Evolutionary conservation across 2,329 filamentous ascomycete genomes (phyloP).

Genomic region (Fusarium temperatum): DNA sequence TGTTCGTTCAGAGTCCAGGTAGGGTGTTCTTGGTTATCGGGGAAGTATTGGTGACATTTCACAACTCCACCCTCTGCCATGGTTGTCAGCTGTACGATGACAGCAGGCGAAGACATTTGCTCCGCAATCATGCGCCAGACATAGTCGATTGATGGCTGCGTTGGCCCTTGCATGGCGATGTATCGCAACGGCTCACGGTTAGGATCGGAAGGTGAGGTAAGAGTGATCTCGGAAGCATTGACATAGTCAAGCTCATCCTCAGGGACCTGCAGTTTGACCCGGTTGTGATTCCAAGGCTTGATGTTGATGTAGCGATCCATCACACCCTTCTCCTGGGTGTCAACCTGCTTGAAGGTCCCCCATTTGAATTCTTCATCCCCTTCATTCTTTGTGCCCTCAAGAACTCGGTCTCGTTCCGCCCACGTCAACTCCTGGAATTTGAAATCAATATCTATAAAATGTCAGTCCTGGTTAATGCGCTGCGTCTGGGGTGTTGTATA

Average conservation of each 20-base stretch:
- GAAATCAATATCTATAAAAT: conserved; percentile 54
- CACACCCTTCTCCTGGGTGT: conserved; percentile 41
- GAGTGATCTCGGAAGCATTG: conserved; percentile 78
- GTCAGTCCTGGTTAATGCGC: conserved; percentile 9
- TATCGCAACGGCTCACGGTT: conserved; percentile 64
- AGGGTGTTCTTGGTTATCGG: conserved; percentile 62
- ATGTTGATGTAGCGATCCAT: conserved; percentile 92
- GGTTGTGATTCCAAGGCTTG: conserved; percentile 87
- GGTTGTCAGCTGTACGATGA: conserved; percentile 95
- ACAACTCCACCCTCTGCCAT: conserved; percentile 80
- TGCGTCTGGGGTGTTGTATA: conserved; percentile 33
- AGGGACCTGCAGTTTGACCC: conserved; percentile 82
- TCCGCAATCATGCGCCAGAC: conserved; percentile 97
- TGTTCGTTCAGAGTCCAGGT: conserved; percentile 68
- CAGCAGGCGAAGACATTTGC: conserved; percentile 74
- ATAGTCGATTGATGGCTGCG: conserved; percentile 76
- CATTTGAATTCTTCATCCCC: conserved; percentile 46
- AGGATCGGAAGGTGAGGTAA: conserved; percentile 56
- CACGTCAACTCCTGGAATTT: conserved; percentile 64
- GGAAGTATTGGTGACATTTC: conserved; percentile 93
- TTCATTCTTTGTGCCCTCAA: conserved; percentile 52
- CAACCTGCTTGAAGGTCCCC: conserved; percentile 48
- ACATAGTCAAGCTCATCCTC: conserved; percentile 79
- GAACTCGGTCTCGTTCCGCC: conserved; percentile 60
- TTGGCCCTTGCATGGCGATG: conserved; percentile 95